Base-by-base conservation (phyloP, 768 basidiomycete species). In the Leccinum arenicola region DNA sequence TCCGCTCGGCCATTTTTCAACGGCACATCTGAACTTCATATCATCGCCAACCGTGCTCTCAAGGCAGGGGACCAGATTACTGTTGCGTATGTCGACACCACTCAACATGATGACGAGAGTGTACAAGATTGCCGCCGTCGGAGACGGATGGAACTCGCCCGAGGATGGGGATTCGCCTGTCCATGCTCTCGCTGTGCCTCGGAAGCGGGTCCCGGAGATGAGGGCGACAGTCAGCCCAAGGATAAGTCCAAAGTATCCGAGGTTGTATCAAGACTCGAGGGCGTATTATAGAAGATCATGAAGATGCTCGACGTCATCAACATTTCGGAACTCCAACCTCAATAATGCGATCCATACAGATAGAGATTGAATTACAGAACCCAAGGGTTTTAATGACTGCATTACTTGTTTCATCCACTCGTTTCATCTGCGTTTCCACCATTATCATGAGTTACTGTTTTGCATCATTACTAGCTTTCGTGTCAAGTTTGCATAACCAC, bases 111-210 rank as follows among this genome's bases (percentile, higher is more conserved):
- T 1, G 82, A 67, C 27, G 89, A 91, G 73, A 77, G 78, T 35
- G 61, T 69, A 10, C 70, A 74, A 3, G 84, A 87, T 29, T 83
- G 85, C 54, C 79, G 88, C 56, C 78, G 84, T 57, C 79, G 88
- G 48, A 77, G 91, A 62, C 81, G 92, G 33, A 77, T 79, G 64
- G 89, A 91, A 76, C 80, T 94, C 38, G 89, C 83, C 23, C 80
- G 88, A 47, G 91, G 92, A 35, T 94, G 92, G 92, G 78, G 81
- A 58, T 92, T 93, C 69, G 84, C 88, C 11, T 94, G 92, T 67
- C 72, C 76, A 52, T 94, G 92, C 69, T 72, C 78, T 55, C 81
- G 84, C 48, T 93, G 92, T 68, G 68, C 72, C 38, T 76, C 74
- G 55, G 91, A 93, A 70, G 80, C 70, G 6, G 68, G 71, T 17